These are phyloP conservation scores for Antrodiella citrinella DNA, from an alignment of 768 basidiomycete species.

Conservation along the genomic window DNA sequence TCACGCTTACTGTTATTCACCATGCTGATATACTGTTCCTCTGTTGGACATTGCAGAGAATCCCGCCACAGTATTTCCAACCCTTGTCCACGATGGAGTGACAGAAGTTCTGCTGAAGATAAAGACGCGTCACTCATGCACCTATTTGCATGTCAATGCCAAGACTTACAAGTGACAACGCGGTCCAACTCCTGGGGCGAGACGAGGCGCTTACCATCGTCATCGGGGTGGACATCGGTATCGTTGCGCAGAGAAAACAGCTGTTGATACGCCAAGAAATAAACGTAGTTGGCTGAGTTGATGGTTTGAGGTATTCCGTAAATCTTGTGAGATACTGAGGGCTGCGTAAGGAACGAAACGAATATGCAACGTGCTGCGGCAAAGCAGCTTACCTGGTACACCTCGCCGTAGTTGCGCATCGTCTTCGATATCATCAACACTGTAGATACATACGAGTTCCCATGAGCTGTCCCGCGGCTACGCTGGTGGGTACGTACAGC, in stretches of 20 bases:
- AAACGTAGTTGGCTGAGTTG: constrained; percentile 95
- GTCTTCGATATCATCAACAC: constrained; percentile 93
- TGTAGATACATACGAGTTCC: constrained; percentile 31
- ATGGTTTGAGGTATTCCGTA: constrained; percentile 96
- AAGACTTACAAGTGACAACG: constrained; percentile 61
- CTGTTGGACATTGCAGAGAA: constrained; percentile 81
- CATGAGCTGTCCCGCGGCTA: background rate
- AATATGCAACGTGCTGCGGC: background rate
- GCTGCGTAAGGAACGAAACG: background rate
- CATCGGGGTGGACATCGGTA: background rate
- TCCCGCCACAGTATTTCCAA: constrained; percentile 94
- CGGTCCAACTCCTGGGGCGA: constrained; percentile 47
- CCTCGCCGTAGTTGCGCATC: constrained; percentile 83
- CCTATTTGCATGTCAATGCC: background rate
- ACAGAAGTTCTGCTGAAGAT: constrained; percentile 20
- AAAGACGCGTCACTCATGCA: background rate
- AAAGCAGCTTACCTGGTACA: constrained; percentile 49
- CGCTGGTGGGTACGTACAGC: constrained; percentile 44
- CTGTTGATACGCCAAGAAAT: constrained; percentile 89
- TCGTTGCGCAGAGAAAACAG: constrained; percentile 48
- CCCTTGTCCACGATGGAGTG: constrained; percentile 89
- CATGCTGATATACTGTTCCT: constrained; percentile 93
- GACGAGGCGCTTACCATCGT: constrained; percentile 15
- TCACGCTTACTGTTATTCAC: constrained; percentile 77
- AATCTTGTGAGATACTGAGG: constrained; percentile 83